Evolutionary conservation across 2,329 filamentous ascomycete genomes (phyloP), one percentile per base, ranked within the genome.

Genomic region (Colletotrichum melonis): DNA sequence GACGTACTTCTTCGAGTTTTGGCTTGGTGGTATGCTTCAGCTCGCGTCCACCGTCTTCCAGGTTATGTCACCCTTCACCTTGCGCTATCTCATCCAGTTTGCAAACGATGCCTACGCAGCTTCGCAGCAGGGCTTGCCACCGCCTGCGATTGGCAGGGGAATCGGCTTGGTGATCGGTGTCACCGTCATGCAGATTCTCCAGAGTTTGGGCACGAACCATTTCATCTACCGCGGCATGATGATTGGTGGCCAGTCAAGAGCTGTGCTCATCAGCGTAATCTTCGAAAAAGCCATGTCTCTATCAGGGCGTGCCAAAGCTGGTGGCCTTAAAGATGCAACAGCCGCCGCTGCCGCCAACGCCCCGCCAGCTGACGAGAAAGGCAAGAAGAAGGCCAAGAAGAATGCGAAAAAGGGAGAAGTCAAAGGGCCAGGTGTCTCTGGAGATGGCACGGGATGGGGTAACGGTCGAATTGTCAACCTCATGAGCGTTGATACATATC

Each of bases 401-500:
- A 82, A 84, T 26, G 82, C 79, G 28, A 84, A 85, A 32, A 85
- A 86, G 62, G 82, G 81, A 4, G 76, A 78, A 6, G 77, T 80
- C 4, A 84, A 84, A 56, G 81, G 80, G 14, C 79, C 85, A 3
- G 89, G 88, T 3, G 84, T 92, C 24, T 83, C 89, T 12, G 91
- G 90, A 4, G 93, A 97, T 78, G 94, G 93, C 3, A 87, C 90
- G 26, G 97, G 96, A 28, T 98, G 96, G 96, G 92, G 92, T 70
- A 98, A 98, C 78, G 97, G 97, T 26, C 91, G 95, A 75, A 94
- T 98, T 65, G 91, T 97, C 80, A 97, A 97, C 77, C 81, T 98
- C 77, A 98, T 98, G 95, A 96, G 94, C 74, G 95, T 97, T 57
- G 96, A 98, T 80, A 97, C 95, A 0, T 97, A 97, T 82, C 94